Percentiles rank a stretch among this genome's conserved stretches.
These are phyloP conservation scores for Phytophthora citricola DNA, from an alignment of 352 stramenopile genomes.

Conservation along the genomic window DNA sequence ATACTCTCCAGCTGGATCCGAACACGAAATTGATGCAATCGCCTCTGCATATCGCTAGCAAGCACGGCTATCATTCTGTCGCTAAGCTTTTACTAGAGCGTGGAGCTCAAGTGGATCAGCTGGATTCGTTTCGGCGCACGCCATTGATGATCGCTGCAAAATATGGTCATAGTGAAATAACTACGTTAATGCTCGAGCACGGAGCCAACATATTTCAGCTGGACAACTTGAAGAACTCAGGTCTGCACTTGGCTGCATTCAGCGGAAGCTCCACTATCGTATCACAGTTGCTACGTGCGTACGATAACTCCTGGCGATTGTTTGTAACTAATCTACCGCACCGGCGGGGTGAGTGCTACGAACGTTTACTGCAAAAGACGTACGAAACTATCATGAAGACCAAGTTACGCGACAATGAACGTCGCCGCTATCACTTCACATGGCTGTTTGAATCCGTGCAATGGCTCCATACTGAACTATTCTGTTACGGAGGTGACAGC, in stretches of 20 bases:
- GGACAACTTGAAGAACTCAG: slow-evolving; percentile 74
- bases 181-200: slow-evolving; percentile 47
- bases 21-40: slow-evolving; percentile 45
- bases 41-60: slow-evolving; percentile 66
- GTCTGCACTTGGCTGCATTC: slow-evolving; percentile 71
- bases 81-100: slow-evolving; percentile 55
- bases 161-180: slow-evolving; percentile 59
- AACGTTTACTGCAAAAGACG: slow-evolving; percentile 41
- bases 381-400: slow-evolving; percentile 58
- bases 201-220: slow-evolving; percentile 51
- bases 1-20: slow-evolving; percentile 43
- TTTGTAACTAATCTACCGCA: slow-evolving; percentile 53
- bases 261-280: slow-evolving; percentile 51
- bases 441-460: slow-evolving; percentile 68
- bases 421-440: slow-evolving; percentile 63
- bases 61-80: slow-evolving; percentile 48
- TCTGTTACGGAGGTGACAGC: slow-evolving; percentile 15
- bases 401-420: slow-evolving; percentile 73
- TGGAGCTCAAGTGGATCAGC: slow-evolving; percentile 50
- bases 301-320: slow-evolving; percentile 56
- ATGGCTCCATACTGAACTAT: slow-evolving; percentile 51
- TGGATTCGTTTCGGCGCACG: slow-evolving; percentile 64
- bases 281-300: slow-evolving; percentile 48
- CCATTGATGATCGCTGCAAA: slow-evolving; percentile 68
- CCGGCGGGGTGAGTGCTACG: slow-evolving; percentile 38